Percentiles rank a stretch among this genome's conserved stretches.
These are phyloP conservation scores for Bryum argenteum DNA, from an alignment of 225 moss, liverwort and hornwort genomes.

Conservation along the genomic window DNA sequence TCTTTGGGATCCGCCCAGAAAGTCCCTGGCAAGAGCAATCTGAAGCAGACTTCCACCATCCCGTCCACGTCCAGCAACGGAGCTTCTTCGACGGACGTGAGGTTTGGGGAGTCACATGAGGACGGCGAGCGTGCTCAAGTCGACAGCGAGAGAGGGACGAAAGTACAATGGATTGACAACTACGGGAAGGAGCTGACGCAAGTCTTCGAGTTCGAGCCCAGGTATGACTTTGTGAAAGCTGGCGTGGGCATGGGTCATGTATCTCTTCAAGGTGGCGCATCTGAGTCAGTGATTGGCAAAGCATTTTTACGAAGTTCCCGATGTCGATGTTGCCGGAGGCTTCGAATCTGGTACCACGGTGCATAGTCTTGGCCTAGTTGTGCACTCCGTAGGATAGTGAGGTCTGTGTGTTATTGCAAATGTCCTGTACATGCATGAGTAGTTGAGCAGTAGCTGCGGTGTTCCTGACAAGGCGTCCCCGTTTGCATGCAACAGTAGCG, in stretches of 20 bases:
- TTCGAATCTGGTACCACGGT: too few species aligned
- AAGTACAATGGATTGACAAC: conserved; percentile 85
- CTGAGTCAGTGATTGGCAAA: background rate
- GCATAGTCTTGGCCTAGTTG: too few species aligned
- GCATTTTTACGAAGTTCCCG: background rate
- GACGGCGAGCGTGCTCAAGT: conserved; percentile 31
- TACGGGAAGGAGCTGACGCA: conserved; percentile 89
- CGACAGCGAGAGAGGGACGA: conserved; percentile 51
- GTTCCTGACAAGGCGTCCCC: conserved; percentile 23
- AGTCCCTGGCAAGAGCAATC: conserved; percentile 80
- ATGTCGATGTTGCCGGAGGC: background rate
- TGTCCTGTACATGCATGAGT: background rate
- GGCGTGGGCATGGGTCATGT: background rate
- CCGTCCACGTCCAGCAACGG: conserved; percentile 57
- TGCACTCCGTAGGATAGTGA: conserved; percentile 6
- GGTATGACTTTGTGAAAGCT: conserved; percentile 38
- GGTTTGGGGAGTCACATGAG: conserved; percentile 40
- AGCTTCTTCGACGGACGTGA: conserved; percentile 23
- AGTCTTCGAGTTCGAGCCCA: conserved; percentile 96
- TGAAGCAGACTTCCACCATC: conserved; percentile 70
- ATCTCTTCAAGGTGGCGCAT: background rate
- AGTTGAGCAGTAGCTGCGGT: background rate
- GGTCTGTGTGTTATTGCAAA: background rate
- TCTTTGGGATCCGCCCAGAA: conserved; percentile 51
- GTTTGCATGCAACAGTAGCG: conserved; percentile 64